Evolutionary conservation across 805 yeast genomes (phyloP), one percentile per base, ranked within the genome.

Genomic region (Cyberlindnera mrakii): DNA sequence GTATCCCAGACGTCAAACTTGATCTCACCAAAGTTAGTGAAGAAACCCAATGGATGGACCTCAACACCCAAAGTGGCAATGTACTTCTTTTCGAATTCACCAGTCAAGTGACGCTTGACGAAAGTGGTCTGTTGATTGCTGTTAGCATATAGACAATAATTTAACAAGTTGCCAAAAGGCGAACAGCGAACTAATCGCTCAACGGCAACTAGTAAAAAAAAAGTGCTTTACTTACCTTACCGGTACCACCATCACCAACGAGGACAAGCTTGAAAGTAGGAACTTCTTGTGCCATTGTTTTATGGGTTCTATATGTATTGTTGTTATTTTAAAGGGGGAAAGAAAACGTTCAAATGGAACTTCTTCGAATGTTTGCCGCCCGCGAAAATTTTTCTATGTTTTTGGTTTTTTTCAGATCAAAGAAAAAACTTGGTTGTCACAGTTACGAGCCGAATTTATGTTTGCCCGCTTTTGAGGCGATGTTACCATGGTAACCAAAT

Each of bases 221-320:
- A 23, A 9, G 35, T 6, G 14, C 8, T 14, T 14, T 6, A 72
- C 79, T 54, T 60, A 76, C 82, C 72, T 93, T 93, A 76, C 99
- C 99, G 71, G 99, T 93, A 82, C 99, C 99, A 79, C 99, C 99
- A 68, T 93, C 99, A 69, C 99, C 99, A 73, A 93, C 99, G 64
- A 93, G 82, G 62, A 93, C 99, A 70, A 93, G 82, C 78, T 93
- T 93, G 74, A 93, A 93, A 56, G 96, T 87, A 59, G 99, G 98
- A 70, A 89, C 95, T 75, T 80, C 83, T 51, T 56, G 59, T 60
- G 85, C 80, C 86, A 82, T 80, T 53, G 47, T 67, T 37, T 14
- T n/a, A 17, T 37, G 33, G 17, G 20, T 30, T 14, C 30, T 17
- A 10, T 16, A 13, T 7, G 16, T 29, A 13, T 30, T 23, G 13